A percentile compares a stretch with the other conserved stretches of the same genome.
These are phyloP conservation scores for Trypanosoma brucei DNA, from an alignment of 208 protist genomes.

Conservation along the genomic window DNA sequence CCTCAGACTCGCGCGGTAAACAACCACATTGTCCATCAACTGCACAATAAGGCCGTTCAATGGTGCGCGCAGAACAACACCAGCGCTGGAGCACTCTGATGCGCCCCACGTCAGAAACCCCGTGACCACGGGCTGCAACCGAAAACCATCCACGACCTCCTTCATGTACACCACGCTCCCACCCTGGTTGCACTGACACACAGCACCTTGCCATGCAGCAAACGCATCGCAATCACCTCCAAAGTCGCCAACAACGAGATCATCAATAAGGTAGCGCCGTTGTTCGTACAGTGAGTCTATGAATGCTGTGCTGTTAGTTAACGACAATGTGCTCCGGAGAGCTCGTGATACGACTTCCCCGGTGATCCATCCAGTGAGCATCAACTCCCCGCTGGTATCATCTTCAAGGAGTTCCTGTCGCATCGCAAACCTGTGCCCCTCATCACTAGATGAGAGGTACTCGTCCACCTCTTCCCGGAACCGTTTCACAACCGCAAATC, in stretches of 20 bases:
- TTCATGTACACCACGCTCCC: constrained; percentile 16
- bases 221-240: constrained; percentile 9
- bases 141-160: neutral
- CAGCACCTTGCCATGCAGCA: constrained; percentile 2
- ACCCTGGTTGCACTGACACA: constrained; percentile 19
- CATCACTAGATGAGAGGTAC: neutral
- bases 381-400: constrained; percentile 23
- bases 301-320: constrained; percentile 6
- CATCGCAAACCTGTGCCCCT: neutral
- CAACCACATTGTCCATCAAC: constrained; percentile 1
- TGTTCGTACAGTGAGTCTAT: constrained; percentile 20
- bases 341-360: constrained; percentile 24
- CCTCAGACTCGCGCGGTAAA: neutral
- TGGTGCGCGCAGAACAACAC: neutral
- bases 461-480: constrained; percentile 16
- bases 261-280: constrained; percentile 19
- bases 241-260: constrained; percentile 24
- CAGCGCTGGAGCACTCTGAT: neutral
- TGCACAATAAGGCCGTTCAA: neutral
- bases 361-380: constrained; percentile 37
- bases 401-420: constrained; percentile 11
- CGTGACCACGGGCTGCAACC: neutral
- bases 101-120: neutral
- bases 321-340: constrained; percentile 7
- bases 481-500: constrained; percentile 32